Evolutionary conservation across 805 yeast genomes (phyloP).

Genomic region (Saturnispora ahearnii): DNA sequence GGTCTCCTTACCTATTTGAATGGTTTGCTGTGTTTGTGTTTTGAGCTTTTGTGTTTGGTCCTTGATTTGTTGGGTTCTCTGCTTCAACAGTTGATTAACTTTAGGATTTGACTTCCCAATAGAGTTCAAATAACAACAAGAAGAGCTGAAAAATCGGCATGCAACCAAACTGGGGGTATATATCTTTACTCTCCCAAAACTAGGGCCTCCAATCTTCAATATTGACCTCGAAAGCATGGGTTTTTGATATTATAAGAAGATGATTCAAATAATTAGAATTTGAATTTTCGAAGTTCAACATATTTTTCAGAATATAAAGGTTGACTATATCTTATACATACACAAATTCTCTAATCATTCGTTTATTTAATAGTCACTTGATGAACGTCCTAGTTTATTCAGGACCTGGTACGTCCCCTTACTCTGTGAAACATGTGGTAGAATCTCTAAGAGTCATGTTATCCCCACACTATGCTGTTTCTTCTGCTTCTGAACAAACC

Average conservation of each 20-base stretch:
- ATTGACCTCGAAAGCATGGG: background rate
- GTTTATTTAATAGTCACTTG: background rate
- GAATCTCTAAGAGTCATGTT: conserved; percentile 66
- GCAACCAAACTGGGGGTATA: background rate
- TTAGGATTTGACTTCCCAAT: conserved; percentile 2
- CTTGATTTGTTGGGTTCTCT: conserved; percentile 1
- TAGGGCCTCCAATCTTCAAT: background rate
- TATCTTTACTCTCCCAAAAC: background rate
- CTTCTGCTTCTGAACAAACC: conserved; percentile 53
- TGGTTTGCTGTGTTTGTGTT: background rate
- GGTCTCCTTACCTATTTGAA: conserved; percentile 13
- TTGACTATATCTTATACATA: no score
- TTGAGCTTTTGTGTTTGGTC: background rate
- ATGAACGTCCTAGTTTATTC: conserved; percentile 74
- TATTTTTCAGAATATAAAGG: background rate
- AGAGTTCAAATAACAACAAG: background rate
- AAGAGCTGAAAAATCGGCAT: background rate
- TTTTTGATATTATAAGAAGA: background rate
- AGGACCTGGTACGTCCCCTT: conserved; percentile 79
- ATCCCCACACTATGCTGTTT: conserved; percentile 85
- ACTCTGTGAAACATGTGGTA: conserved; percentile 74
- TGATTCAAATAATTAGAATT: background rate
- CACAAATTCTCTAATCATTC: background rate
- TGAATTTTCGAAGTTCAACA: conserved; percentile 8
- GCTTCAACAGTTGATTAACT: conserved; percentile 1